Conservation (phyloP, 148 eudicot genomes). For the Pouteria glomerata region DNA sequence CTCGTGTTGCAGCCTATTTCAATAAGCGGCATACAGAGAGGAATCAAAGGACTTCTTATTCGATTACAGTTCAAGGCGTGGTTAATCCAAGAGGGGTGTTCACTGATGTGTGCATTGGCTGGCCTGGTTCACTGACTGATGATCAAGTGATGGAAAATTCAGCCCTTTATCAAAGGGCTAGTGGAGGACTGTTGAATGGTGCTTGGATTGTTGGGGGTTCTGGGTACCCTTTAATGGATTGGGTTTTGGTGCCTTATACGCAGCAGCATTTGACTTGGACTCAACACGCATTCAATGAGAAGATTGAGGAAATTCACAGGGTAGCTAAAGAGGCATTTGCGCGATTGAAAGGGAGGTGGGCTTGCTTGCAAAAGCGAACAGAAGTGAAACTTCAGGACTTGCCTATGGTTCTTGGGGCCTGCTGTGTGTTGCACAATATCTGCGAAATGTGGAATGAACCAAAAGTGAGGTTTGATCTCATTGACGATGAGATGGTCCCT, state of each 20-base stretch:
- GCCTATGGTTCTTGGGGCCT: constrained; percentile 87
- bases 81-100: constrained; percentile 67
- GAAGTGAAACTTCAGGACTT: constrained; percentile 82
- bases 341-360: constrained; percentile 80
- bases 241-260: constrained; percentile 76
- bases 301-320: constrained; percentile 53
- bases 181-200: constrained; percentile 60
- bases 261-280: constrained; percentile 81
- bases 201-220: constrained; percentile 69
- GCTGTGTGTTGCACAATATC: constrained; percentile 86
- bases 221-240: constrained; percentile 82
- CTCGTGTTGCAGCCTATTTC: constrained; percentile 76
- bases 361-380: constrained; percentile 74
- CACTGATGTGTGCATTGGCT: constrained; percentile 80
- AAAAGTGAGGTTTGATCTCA: constrained; percentile 32
- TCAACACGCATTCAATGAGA: constrained; percentile 85
- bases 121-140: constrained; percentile 91
- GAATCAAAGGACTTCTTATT: constrained; percentile 80
- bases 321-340: constrained; percentile 63
- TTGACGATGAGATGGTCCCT: constrained; percentile 77
- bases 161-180: constrained; percentile 63
- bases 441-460: constrained; percentile 72
- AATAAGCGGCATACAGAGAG: constrained; percentile 72
- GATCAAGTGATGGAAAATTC: constrained; percentile 80
- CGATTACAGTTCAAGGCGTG: constrained; percentile 85